Percentiles rank a stretch among this genome's conserved stretches.
Conservation (phyloP, 495 filamentous ascomycete genomes). For the Apiosordaria backusii region DNA sequence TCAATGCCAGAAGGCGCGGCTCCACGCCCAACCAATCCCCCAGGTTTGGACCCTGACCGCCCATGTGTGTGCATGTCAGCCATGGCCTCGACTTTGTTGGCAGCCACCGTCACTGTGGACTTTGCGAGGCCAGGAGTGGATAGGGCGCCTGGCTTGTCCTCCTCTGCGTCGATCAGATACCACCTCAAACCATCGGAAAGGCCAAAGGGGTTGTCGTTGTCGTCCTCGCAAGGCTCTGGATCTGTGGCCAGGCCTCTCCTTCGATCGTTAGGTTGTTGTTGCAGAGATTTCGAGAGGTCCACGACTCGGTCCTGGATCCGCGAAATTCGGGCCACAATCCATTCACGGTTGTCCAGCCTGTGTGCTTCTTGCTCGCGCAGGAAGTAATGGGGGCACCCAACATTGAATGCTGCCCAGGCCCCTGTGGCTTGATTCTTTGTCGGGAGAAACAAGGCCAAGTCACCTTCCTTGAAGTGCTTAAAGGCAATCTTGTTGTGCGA, state of each 20-base stretch:
- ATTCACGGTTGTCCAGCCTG: constrained; percentile 76
- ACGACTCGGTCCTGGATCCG: constrained; percentile 92
- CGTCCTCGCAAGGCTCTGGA: constrained; percentile 50
- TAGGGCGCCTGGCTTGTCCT: constrained; percentile 94
- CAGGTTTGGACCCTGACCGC: constrained; percentile 48
- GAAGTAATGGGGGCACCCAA: constrained; percentile 95
- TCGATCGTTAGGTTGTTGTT: constrained; percentile 18
- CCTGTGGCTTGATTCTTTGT: constrained; percentile 90
- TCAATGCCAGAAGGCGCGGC: constrained; percentile 53
- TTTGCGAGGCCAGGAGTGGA: constrained; percentile 83
- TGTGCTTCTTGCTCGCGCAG: constrained; percentile 88
- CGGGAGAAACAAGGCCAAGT: constrained; percentile 91
- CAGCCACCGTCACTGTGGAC: constrained; percentile 88
- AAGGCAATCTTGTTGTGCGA: constrained; percentile 97
- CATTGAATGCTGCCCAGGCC: constrained; percentile 98
- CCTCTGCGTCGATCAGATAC: constrained; percentile 89
- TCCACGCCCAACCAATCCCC: constrained; percentile 37
- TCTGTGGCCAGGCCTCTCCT: constrained; percentile 27
- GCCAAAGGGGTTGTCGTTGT: constrained; percentile 97
- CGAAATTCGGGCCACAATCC: constrained; percentile 89
- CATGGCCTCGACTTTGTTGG: constrained; percentile 81
- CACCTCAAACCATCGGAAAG: constrained; percentile 92
- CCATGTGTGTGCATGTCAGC: constrained; percentile 51
- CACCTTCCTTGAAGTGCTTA: constrained; percentile 91
- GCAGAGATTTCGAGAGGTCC: constrained; percentile 73